phyloP scores from a whole-genome alignment of 768 basidiomycete species.

The Russula virescens region DNA sequence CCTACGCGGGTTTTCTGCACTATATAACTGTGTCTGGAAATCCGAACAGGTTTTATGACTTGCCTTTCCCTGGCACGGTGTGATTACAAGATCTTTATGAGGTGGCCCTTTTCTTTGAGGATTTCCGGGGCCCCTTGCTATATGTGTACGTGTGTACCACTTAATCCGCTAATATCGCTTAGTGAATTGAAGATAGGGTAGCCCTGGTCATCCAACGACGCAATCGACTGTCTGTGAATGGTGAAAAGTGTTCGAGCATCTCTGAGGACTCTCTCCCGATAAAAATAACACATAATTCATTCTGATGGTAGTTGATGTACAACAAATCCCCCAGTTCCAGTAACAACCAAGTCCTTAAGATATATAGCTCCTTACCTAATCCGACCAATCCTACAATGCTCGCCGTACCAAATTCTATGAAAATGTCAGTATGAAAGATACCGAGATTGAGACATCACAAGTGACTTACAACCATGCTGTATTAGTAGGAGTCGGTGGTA shows the following conservation, averaged over 20 bases:
- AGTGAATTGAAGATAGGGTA: too few species aligned
- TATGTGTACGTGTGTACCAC: too few species aligned
- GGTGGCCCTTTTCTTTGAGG: too few species aligned
- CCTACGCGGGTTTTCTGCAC: too few species aligned
- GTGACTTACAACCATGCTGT: neutral
- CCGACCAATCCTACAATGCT: neutral
- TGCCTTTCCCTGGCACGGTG: too few species aligned
- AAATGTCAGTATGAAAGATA: neutral
- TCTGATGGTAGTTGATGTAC: neutral
- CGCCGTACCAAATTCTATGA: neutral
- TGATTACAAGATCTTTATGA: too few species aligned
- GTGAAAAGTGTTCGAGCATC: too few species aligned
- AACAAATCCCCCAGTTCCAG: neutral
- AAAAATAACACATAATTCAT: neutral
- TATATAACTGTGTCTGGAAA: too few species aligned
- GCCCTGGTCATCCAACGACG: neutral
- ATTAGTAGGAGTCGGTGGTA: neutral
- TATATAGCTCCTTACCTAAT: neutral
- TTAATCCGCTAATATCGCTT: too few species aligned
- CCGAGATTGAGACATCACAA: neutral
- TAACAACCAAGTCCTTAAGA: neutral
- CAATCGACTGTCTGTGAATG: neutral
- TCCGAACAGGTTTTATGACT: too few species aligned
- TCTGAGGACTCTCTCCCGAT: neutral
- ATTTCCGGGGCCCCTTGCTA: too few species aligned